Evolutionary conservation across 805 yeast species (phyloP), one percentile per base, ranked within the genome.

Genomic region (Zygosaccharomyces kombuchaensis): DNA sequence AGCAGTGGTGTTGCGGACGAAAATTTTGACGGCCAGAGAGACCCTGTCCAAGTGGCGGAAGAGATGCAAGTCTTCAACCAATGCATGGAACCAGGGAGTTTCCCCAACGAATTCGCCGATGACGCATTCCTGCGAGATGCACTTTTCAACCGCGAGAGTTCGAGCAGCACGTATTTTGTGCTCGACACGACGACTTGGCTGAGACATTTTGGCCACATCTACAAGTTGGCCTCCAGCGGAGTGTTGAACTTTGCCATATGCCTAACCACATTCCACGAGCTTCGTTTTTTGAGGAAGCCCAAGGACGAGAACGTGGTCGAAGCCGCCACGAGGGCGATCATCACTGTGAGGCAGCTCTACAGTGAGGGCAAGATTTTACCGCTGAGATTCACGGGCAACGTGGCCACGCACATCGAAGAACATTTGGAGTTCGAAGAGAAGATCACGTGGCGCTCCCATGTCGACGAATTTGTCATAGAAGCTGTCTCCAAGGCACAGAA

Each of bases 151-250:
- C 65, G 72, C 34, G 78, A 80, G 74, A 84, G 80, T 57, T 72
- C 77, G 9, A 60, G 72, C 10, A 60, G 78, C 32, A 80, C 86
- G 0, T 72, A 72, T 52, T 71, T 83, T 42, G 76, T 86, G 1
- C 67, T 84, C 42, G 93, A 84, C 63, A 83, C 91, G 2, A 84
- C 84, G 53, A 77, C 83, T 45, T 84, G 90, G 89, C 66, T 84
- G 50, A 82, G 83, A 55, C 88, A 83, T 56, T 83, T 88, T 58
- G 93, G 89, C 1, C 72, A 82, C 48, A 71, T 84, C 13, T 84
- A 73, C 68, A 84, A 84, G 59, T 78, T 86, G 52, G 75, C 82
- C 14, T 71, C 81, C 35, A 76, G 76, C 51, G 74, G 74, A 9
- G 75, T 82, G 2, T 72, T 84, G 48, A 76, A 74, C 47, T 67